These are phyloP conservation scores for Candida dubliniensis DNA, from an alignment of 1,139 yeast genomes.

Conservation along the genomic window DNA sequence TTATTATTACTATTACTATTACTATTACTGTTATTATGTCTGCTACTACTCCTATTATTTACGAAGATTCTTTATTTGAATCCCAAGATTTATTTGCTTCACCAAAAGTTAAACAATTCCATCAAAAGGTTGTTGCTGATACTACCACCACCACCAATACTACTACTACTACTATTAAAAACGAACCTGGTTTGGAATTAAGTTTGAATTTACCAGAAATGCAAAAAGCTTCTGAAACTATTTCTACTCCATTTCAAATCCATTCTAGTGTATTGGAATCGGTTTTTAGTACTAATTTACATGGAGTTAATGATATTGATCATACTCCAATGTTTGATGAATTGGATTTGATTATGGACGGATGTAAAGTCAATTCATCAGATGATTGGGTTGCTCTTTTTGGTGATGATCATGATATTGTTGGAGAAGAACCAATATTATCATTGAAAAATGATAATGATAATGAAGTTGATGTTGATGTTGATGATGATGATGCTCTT, in stretches of 20 bases:
- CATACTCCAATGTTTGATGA: slow-evolving; percentile 70
- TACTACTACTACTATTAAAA: too few relatives aligned
- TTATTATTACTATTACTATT: slow-evolving; percentile 2
- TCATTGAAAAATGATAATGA: slow-evolving; percentile 12
- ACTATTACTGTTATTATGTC: slow-evolving; percentile 21
- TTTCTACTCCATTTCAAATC: slow-evolving; percentile 47
- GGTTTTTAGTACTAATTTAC: slow-evolving; percentile 53
- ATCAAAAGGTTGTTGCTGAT: slow-evolving; percentile 1
- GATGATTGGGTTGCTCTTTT: slow-evolving; percentile 69
- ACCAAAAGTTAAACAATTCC: slow-evolving; percentile 4
- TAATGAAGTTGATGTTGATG: slow-evolving; percentile 9
- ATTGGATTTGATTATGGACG: slow-evolving; percentile 47
- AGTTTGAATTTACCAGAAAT: slow-evolving; percentile 9
- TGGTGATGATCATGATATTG: slow-evolving; percentile 26
- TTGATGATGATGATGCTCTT: slow-evolving; percentile 12
- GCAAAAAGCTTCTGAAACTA: slow-evolving; percentile 9
- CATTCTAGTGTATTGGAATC: slow-evolving; percentile 63
- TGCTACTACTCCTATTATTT: slow-evolving; percentile 18
- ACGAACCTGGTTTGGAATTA: slow-evolving; percentile 8
- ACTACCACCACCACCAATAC: too few relatives aligned
- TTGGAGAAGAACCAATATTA: slow-evolving; percentile 10
- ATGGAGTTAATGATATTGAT: slow-evolving; percentile 37
- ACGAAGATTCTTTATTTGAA: slow-evolving; percentile 34
- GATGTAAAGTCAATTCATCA: slow-evolving; percentile 44
- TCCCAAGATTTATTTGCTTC: slow-evolving; percentile 16